phyloP scores from a whole-genome alignment of 352 stramenopile species.

The Achlya hypogyna region DNA sequence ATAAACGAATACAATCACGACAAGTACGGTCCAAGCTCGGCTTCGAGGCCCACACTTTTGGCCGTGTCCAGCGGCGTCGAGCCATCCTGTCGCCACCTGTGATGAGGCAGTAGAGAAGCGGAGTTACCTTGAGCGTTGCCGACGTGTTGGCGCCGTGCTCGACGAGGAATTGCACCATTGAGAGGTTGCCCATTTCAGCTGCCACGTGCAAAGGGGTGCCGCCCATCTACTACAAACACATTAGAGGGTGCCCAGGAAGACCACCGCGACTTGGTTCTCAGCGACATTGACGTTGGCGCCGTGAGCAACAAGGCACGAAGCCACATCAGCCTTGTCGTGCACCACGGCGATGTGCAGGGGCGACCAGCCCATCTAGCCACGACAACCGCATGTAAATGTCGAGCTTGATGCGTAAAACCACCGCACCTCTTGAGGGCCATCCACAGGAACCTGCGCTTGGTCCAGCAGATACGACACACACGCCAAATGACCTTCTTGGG shows the following conservation, averaged over 20 bases:
- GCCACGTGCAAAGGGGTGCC: not conserved
- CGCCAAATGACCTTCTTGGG: not conserved
- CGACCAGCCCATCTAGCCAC: not conserved
- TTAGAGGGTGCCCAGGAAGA: too few relatives aligned
- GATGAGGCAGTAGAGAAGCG: not conserved
- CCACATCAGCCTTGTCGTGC: not conserved
- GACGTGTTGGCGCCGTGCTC: not conserved
- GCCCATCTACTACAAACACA: too few relatives aligned
- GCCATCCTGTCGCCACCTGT: not conserved
- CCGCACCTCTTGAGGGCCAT: not conserved
- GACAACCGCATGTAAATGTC: too few relatives aligned
- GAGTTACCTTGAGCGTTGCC: not conserved
- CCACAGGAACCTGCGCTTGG: not conserved
- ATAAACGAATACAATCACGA: not conserved
- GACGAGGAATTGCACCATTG: not conserved
- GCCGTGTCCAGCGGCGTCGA: not conserved
- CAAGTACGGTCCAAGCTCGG: not conserved
- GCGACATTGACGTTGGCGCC: not conserved
- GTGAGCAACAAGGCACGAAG: not conserved
- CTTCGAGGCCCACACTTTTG: not conserved
- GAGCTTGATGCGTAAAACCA: too few relatives aligned
- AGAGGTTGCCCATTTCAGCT: not conserved
- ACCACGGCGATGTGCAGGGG: not conserved
- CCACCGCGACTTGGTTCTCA: not conserved
- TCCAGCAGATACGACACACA: not conserved